Base-by-base conservation (phyloP, 768 basidiomycete species). In the Cystobasidium ongulense region DNA sequence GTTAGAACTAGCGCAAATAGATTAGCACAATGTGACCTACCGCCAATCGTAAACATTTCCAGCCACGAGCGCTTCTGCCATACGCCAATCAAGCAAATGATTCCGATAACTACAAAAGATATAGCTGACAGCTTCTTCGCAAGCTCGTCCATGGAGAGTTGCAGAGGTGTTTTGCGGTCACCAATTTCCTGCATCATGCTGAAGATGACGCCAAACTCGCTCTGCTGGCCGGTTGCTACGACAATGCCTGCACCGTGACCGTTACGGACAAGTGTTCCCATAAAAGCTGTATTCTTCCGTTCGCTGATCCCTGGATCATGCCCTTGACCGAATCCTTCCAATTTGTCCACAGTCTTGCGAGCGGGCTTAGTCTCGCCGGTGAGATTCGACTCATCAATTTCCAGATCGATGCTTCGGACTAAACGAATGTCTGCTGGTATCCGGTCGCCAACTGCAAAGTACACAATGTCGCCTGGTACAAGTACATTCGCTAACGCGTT, bases 31-130 rank as follows among this genome's bases (percentile, higher is more conserved):
- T n/a, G n/a, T 27, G 25, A 76, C 87, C 66, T 78, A 94, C 93
- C 93, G 84, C 94, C 94, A 75, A 98, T 98, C 10, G 94, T 98
- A 80, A 98, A 97, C 95, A 97, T 98, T 59, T 95, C 94, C 13
- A 97, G 82, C 94, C 92, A 96, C 11, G 89, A 86, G 23, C 95
- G 85, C 43, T 87, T 84, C 79, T 97, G 94, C 75, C 88, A 82
- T 18, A 94, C 87, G 8, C 94, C 95, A 75, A 97, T 88, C 65
- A 97, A 81, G 81, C 90, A 91, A 63, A 98, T 98, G 39, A 96
- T 80, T 3, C 94, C 94, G 76, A 98, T 98, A 63, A 97, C 85
- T n/a, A 87, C 90, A 76, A 98, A 97, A 1, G 93, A 96, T 74
- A 93, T 80, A 31, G 92, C 83, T 0, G 93, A 95, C 1, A 98